Evolutionary conservation across 2,329 filamentous ascomycete species (phyloP), one percentile per base, ranked within the genome.

Genomic region (Penicillium vulpinum): DNA sequence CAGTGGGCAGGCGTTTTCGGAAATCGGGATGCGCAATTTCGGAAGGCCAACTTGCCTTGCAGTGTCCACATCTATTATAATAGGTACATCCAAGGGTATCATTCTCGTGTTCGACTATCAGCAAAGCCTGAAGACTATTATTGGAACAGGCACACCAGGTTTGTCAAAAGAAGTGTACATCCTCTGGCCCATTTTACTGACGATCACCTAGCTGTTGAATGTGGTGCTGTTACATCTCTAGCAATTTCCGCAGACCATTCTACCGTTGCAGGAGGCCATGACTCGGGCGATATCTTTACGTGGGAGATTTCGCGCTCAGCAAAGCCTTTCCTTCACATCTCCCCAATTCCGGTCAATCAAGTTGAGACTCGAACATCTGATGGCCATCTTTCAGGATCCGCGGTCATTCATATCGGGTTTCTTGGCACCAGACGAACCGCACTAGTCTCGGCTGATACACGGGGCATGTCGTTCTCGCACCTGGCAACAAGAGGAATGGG

Each of bases 391-490:
- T 82, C 86, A 6, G 89, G 88, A 58, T 86, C 87, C 31, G 84
- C 90, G 3, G 85, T 99, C 43, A 86, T 94, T 7, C 92, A 99
- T 73, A 77, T 99, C n/a, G 94, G 93, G 0, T 99, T 99, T 70
- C 80, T 99, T 6, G 94, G 93, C 8, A 97, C 91, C 3, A 84
- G 95, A 57, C 92, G 94, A 67, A 99, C 94, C 15, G 94, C 95
- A 4, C 81, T 99, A 5, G 92, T 97, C 11, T 99, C 94, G 4
- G 94, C 94, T 2, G 92, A 99, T 74, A 90, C 96, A 67, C 86
- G 86, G 47, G 94, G 95, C 21, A 99, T 99, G 95, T 93, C 94
- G 0, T 99, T 99, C 73, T 97, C 94, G 3, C 95, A 99, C 75
- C 83, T 99, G 10, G 95, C 94, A 10, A 96, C 91, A 10, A 84